These are phyloP conservation scores for Phaseolus coccineus DNA, from an alignment of 331 rosid genomes.

Conservation along the genomic window DNA sequence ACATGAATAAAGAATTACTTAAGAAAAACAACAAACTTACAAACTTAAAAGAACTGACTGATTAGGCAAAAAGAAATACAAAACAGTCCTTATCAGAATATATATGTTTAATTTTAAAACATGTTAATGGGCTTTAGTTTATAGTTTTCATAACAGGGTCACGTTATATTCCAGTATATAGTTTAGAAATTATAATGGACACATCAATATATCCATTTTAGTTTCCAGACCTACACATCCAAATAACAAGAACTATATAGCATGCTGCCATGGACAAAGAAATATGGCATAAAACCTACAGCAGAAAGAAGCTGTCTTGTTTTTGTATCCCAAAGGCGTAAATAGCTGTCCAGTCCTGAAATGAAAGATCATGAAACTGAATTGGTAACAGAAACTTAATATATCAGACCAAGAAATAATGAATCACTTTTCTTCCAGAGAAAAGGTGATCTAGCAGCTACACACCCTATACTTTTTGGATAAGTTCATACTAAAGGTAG, in stretches of 20 bases:
- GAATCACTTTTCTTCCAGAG: neutral
- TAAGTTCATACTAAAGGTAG: conserved; percentile 13
- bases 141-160: conserved; percentile 3
- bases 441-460: conserved; percentile 7
- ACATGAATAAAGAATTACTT: neutral
- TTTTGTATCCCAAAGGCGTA: conserved; percentile 86
- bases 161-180: conserved; percentile 4
- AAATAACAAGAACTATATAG: conserved; percentile 15
- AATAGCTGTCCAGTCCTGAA: conserved; percentile 88
- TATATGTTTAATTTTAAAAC: neutral
- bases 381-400: conserved; percentile 33
- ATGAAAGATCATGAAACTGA: conserved; percentile 27
- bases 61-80: neutral
- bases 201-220: neutral
- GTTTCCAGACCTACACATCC: conserved; percentile 20
- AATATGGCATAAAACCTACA: conserved; percentile 56
- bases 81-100: conserved; percentile 11
- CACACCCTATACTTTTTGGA: neutral
- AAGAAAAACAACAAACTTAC: neutral
- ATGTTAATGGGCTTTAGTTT: conserved; percentile 19
- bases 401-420: conserved; percentile 14
- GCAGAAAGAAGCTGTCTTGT: conserved; percentile 90
- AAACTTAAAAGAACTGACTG: neutral
- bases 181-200: conserved; percentile 26
- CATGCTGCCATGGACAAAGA: conserved; percentile 15